Base-by-base conservation (phyloP, 106 monocot genomes). In the Dioscorea dumetorum region DNA sequence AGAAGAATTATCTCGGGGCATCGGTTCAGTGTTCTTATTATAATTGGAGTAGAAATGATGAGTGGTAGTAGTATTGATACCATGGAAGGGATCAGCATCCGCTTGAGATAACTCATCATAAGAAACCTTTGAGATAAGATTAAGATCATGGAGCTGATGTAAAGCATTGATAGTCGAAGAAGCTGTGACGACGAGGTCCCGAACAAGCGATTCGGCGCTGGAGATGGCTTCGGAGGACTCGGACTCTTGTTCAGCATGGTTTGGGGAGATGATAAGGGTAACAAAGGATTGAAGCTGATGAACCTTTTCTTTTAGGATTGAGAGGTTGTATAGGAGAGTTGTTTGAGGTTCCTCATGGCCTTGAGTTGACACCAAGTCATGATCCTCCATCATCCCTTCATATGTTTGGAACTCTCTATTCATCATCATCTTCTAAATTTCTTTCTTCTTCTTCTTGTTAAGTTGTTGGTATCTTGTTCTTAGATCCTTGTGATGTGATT, bases 101-200 rank as follows among this genome's bases (percentile, higher is more conserved):
- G 8, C 19, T 21, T 11, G 22, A 3, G 22, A 59, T 20, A 22
- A 22, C 19, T 33, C 73, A 7, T 49, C 70, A 28, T 24, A 59
- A 22, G 59, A 23, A 59, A 7, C 20, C 18, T 68, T 57, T n/a
- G 16, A 34, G 21, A 32, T 65, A 19, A 19, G 14, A 65, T 14
- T 32, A 8, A 4, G 64, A 22, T 20, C 50, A n/a, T 67, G 21
- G 21, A 76, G 0, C 63, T 81, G 75, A 58, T 91, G 78, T 41
- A 87, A 80, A n/a, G 67, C 63, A 41, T 73, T 77, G 72, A 91
- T 76, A 77, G 87, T 74, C 12, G 90, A 79, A 0, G 90, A 87
- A 14, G 90, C 84, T 0, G 70, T 57, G 17, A 72, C 51, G 64
- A 83, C 66, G 57, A 91, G 71, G n/a, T 87, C 91, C 58, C 84